Evolutionary conservation across 768 basidiomycete genomes (phyloP).

Genomic region (Hebeloma cylindrosporum): DNA sequence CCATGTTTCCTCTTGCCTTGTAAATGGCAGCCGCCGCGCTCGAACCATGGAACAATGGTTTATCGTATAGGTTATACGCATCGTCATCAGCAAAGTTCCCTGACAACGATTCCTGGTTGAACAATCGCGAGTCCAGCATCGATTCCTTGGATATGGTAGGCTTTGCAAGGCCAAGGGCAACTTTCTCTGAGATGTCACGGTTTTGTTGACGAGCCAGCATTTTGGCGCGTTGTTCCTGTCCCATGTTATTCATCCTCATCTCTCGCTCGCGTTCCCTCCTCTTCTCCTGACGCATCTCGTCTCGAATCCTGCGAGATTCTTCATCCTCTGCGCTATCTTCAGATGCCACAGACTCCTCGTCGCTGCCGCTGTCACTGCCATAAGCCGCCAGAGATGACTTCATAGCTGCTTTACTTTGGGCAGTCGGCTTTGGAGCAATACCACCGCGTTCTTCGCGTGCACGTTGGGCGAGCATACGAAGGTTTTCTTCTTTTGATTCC

Average conservation of each 20-base stretch:
- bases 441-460: conserved; percentile 94
- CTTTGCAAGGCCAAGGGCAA: conserved; percentile 96
- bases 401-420: conserved; percentile 67
- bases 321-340: conserved; percentile 72
- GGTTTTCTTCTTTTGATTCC: conserved; percentile 92
- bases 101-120: conserved; percentile 91
- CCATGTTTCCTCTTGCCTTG: conserved; percentile 87
- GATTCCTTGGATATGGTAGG: conserved; percentile 95
- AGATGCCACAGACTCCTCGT: conserved; percentile 54
- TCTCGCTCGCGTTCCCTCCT: conserved; percentile 93
- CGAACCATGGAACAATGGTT: conserved; percentile 93
- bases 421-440: conserved; percentile 65
- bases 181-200: conserved; percentile 98
- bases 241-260: conserved; percentile 99
- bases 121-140: conserved; percentile 95
- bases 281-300: conserved; percentile 90
- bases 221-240: conserved; percentile 93
- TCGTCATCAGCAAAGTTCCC: conserved; percentile 88
- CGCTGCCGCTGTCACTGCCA: conserved; percentile 71
- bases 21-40: conserved; percentile 99
- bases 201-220: conserved; percentile 95
- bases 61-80: conserved; percentile 92
- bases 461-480: conserved; percentile 90
- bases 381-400: conserved; percentile 81
- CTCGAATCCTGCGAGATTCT: conserved; percentile 82